These are phyloP conservation scores for Phytophthora uliginosa DNA, from an alignment of 352 stramenopile genomes.

Conservation along the genomic window DNA sequence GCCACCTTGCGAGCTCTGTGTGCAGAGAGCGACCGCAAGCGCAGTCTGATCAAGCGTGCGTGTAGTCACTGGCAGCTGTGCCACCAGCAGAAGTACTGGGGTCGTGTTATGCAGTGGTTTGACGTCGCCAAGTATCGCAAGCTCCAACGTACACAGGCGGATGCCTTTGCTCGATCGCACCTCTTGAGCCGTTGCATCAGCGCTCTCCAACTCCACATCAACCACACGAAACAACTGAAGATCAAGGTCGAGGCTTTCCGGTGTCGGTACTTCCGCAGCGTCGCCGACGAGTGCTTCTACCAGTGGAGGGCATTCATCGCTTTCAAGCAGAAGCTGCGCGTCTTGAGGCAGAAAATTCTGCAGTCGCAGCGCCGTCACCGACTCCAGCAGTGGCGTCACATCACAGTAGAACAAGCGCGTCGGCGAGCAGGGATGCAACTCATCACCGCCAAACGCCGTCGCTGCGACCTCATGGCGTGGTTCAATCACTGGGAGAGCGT, in stretches of 20 bases:
- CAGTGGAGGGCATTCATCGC: constrained; percentile 34
- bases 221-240: constrained; percentile 20
- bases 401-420: not conserved
- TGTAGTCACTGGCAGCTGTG: constrained; percentile 23
- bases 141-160: constrained; percentile 12
- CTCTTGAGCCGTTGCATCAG: constrained; percentile 17
- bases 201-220: constrained; percentile 17
- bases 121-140: constrained; percentile 10
- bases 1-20: constrained; percentile 11
- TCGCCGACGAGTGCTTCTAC: constrained; percentile 33
- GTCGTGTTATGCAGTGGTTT: constrained; percentile 31
- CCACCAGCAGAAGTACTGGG: constrained; percentile 40
- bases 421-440: constrained; percentile 15
- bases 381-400: constrained; percentile 33
- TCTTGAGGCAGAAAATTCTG: constrained; percentile 9
- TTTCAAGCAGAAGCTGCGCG: constrained; percentile 35
- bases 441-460: constrained; percentile 14
- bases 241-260: constrained; percentile 30
- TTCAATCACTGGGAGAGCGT: constrained; percentile 66
- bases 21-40: constrained; percentile 2
- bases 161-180: constrained; percentile 17
- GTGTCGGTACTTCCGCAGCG: constrained; percentile 31
- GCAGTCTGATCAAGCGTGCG: constrained; percentile 7
- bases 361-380: constrained; percentile 20
- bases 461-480: constrained; percentile 16